Base-by-base conservation (phyloP, 495 filamentous ascomycete genomes). In the Lichenothelia convexa region DNA sequence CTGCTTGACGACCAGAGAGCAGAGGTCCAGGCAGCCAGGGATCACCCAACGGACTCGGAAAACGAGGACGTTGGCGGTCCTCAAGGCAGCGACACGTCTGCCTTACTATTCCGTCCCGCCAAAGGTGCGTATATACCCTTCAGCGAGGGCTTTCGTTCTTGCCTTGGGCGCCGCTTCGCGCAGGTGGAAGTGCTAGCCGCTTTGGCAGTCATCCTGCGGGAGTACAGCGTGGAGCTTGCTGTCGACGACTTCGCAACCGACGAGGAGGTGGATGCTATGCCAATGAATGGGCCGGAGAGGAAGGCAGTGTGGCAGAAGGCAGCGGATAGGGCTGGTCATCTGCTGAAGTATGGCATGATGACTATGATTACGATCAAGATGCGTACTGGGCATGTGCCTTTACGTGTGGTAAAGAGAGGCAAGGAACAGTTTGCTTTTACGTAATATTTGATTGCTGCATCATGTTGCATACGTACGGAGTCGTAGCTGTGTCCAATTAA, bases 111-210 rank as follows among this genome's bases (percentile, higher is more conserved):
- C 56, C 60, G 64, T 17, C 76, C 76, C 0, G 58, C 61, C 0
- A 60, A 67, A n/a, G 77, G 78, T 2, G 62, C 71, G 1, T 85
- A 65, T 45, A 56, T 84, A 11, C 75, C 82, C 0, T 87, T 84
- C 54, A 73, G 70, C 32, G 78, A 81, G 18, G 80, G 82, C 1
- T 58, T 65, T 21, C 65, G 71, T 39, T 70, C 74, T 42, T 89
- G 76, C 57, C 63, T 72, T 43, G 80, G 65, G 40, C 65, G 68
- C 36, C 67, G 69, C 45, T 80, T 87, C 44, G 79, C 80, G 11
- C 76, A 84, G 55, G 81, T 84, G 42, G 78, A 89, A 50, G 59
- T 79, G 30, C 59, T 71, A 21, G 76, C 75, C 0, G 77, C 71
- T 39, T 60, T 89, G 36, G 66, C 75, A 1, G 64, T 70, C 7